These are phyloP conservation scores for Medicago lupulina DNA, from an alignment of 306 rosid genomes.

Conservation along the genomic window DNA sequence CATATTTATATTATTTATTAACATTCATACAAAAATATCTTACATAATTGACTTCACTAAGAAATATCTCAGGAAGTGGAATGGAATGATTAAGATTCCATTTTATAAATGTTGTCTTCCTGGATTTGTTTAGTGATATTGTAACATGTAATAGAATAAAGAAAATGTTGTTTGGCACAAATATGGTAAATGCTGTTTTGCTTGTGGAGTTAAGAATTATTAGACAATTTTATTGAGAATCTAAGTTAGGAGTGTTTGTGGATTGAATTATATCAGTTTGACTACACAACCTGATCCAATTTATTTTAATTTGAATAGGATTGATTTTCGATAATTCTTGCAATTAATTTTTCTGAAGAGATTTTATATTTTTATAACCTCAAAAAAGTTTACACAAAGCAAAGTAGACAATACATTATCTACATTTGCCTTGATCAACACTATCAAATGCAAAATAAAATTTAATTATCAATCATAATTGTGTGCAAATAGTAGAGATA, in stretches of 20 bases:
- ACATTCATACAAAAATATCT: not conserved
- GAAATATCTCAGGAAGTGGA: slow-evolving; percentile 23
- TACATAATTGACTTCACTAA: not conserved
- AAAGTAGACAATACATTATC: no score
- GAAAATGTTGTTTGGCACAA: slow-evolving; percentile 13
- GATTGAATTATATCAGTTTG: not conserved
- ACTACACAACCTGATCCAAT: no score
- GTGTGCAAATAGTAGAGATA: no score
- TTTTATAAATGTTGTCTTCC: not conserved
- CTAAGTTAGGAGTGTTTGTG: not conserved
- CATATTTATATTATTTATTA: not conserved
- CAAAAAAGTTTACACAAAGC: no score
- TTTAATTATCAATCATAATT: no score
- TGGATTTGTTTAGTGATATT: not conserved
- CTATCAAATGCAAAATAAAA: no score
- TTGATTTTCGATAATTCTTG: no score
- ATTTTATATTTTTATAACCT: no score
- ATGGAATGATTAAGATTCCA: slow-evolving; percentile 28
- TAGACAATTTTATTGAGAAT: not conserved
- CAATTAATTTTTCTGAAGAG: no score
- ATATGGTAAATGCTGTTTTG: slow-evolving; percentile 20
- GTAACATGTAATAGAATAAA: slow-evolving; percentile 11
- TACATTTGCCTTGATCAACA: no score
- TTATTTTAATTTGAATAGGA: no score
- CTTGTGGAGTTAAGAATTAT: not conserved